Percentiles rank a stretch among this genome's conserved stretches.
Evolutionary conservation across 192 early-diverging fungal genomes (phyloP).

Genomic region (Coemansia sp.): DNA sequence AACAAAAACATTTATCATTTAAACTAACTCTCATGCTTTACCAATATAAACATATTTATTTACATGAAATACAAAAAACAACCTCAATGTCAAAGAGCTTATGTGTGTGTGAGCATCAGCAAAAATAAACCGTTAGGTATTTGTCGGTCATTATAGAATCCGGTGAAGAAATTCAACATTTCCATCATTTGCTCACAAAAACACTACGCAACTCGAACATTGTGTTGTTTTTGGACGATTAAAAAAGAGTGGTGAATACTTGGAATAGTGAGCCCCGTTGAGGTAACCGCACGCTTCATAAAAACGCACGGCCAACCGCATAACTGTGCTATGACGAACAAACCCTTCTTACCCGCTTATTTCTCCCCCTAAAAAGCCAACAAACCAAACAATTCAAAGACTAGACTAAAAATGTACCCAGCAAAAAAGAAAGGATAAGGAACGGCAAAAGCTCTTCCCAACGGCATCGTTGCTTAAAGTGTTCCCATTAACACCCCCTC

Average conservation of each 20-base stretch:
- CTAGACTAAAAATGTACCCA: background rate
- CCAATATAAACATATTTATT: background rate
- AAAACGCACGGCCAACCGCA: slow-evolving; percentile 31
- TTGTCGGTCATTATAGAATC: slow-evolving; percentile 43
- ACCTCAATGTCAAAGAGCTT: background rate
- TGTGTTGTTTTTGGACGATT: slow-evolving; percentile 7
- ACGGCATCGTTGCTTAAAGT: background rate
- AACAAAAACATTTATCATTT: background rate
- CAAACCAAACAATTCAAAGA: background rate
- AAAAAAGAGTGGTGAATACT: slow-evolving; percentile 45
- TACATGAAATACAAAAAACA: background rate
- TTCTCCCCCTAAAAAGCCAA: background rate
- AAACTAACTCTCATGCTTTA: too few relatives aligned
- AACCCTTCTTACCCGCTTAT: slow-evolving; percentile 6
- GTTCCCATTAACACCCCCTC: background rate
- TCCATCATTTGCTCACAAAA: slow-evolving; percentile 36
- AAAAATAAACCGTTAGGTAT: slow-evolving; percentile 29
- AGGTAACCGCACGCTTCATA: slow-evolving; percentile 31
- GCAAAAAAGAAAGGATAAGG: background rate
- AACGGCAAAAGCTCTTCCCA: slow-evolving; percentile 30
- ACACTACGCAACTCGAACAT: too few relatives aligned
- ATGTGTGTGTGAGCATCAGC: slow-evolving; percentile 28
- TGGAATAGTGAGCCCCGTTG: slow-evolving; percentile 57
- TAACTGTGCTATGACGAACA: slow-evolving; percentile 58
- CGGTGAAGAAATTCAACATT: slow-evolving; percentile 54